These are phyloP conservation scores for Kokia cookei DNA, from an alignment of 441 rosid genomes.

Conservation along the genomic window DNA sequence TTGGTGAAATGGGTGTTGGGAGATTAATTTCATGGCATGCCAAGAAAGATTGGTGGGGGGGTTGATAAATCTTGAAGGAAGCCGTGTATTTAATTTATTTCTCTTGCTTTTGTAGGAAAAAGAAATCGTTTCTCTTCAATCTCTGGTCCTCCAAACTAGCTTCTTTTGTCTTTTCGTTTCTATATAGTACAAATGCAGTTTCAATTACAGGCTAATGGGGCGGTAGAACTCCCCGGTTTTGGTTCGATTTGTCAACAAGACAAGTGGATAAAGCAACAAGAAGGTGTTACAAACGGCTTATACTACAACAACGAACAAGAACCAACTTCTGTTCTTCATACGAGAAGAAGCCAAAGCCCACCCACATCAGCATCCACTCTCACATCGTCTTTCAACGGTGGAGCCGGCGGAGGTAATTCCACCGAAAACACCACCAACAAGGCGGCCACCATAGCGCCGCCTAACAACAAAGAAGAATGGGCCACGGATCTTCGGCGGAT, in stretches of 20 bases:
- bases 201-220: constrained; percentile 33
- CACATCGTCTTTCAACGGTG: constrained; percentile 40
- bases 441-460: constrained; percentile 8
- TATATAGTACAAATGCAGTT: constrained; percentile 18
- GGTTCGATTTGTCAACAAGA: constrained; percentile 25
- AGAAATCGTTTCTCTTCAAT: background rate
- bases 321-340: constrained; percentile 45
- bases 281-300: constrained; percentile 19
- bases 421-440: constrained; percentile 21
- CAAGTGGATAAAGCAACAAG: constrained; percentile 25
- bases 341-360: constrained; percentile 58
- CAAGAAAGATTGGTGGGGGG: background rate
- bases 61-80: no score
- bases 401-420: constrained; percentile 12
- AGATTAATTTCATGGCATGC: constrained; percentile 24
- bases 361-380: constrained; percentile 55
- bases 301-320: constrained; percentile 15
- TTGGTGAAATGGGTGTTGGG: constrained; percentile 18
- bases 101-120: background rate
- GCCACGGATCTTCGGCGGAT: constrained; percentile 33
- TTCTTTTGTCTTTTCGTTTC: background rate
- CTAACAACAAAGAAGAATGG: constrained; percentile 34
- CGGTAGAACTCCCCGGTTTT: constrained; percentile 25
- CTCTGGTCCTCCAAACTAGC: background rate
- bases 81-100: background rate